These are phyloP conservation scores for Brassica hybrid DNA, from an alignment of 441 rosid species.

Conservation along the genomic window DNA sequence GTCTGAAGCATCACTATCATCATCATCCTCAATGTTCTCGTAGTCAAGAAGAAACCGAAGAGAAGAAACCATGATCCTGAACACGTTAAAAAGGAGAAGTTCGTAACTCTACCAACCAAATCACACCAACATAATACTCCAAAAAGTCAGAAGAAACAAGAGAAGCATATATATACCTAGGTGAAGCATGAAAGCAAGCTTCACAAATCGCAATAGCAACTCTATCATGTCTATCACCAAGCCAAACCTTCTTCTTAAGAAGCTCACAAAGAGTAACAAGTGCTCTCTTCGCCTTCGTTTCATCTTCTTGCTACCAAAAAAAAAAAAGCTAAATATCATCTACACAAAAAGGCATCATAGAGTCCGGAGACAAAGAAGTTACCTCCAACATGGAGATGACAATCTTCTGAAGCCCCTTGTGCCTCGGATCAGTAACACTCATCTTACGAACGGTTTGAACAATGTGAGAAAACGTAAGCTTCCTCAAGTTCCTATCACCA, in stretches of 20 bases:
- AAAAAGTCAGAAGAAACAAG: background rate
- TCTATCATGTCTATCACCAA: constrained; percentile 64
- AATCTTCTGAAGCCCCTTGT: constrained; percentile 81
- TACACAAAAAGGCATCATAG: background rate
- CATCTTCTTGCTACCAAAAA: constrained; percentile 74
- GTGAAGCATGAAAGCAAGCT: constrained; percentile 86
- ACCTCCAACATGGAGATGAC: constrained; percentile 80
- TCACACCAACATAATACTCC: constrained; percentile 27
- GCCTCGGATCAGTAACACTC: constrained; percentile 78
- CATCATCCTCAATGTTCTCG: constrained; percentile 79
- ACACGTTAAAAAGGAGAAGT: constrained; percentile 24
- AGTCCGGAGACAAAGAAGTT: background rate
- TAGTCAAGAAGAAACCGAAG: constrained; percentile 87
- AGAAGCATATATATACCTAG: constrained; percentile 51
- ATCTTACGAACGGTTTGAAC: constrained; percentile 76
- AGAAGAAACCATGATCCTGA: constrained; percentile 84
- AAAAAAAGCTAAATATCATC: constrained; percentile 1
- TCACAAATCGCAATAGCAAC: constrained; percentile 89
- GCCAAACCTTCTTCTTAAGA: constrained; percentile 87
- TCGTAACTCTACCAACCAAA: constrained; percentile 11
- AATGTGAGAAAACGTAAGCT: constrained; percentile 82
- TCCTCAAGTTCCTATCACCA: constrained; percentile 72
- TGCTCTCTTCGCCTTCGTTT: constrained; percentile 74
- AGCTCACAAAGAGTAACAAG: constrained; percentile 79
- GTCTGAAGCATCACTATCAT: constrained; percentile 79